A percentile compares a stretch with the other conserved stretches of the same genome.
Evolutionary conservation across 768 basidiomycete species (phyloP).

Genomic region (Russula sp.): DNA sequence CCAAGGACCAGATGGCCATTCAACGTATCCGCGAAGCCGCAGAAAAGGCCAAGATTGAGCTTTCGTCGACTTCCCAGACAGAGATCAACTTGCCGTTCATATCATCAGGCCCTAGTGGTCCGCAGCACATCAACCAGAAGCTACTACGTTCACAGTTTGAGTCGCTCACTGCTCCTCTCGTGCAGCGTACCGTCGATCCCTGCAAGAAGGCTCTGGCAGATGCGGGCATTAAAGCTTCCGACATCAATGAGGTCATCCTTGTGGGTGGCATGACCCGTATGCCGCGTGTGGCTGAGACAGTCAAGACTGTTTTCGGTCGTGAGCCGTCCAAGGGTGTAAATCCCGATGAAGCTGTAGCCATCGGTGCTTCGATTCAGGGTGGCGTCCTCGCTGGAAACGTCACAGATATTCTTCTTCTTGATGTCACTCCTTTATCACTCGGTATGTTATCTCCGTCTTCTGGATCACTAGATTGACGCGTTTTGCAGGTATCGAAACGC

Average conservation of each 20-base stretch:
- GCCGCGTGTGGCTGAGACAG: constrained; percentile 92
- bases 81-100: constrained; percentile 99
- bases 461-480: not conserved
- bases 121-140: constrained; percentile 95
- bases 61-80: constrained; percentile 92
- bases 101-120: constrained; percentile 90
- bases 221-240: constrained; percentile 88
- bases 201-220: constrained; percentile 97
- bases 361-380: constrained; percentile 97
- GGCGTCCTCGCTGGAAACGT: constrained; percentile 97
- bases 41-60: constrained; percentile 98
- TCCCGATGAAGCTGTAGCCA: constrained; percentile 98
- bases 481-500: constrained; percentile 79
- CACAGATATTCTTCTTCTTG: constrained; percentile 90
- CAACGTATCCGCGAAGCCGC: constrained; percentile 99
- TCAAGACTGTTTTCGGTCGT: constrained; percentile 90
- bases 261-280: constrained; percentile 99
- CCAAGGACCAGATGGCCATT: constrained; percentile 90
- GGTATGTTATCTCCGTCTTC: constrained; percentile 47
- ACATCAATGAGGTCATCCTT: constrained; percentile 95
- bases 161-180: constrained; percentile 72
- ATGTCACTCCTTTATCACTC: constrained; percentile 95
- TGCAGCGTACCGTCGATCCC: constrained; percentile 88
- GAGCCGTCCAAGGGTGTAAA: constrained; percentile 99
- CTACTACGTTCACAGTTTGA: constrained; percentile 90